phyloP scores from a whole-genome alignment of 2,329 filamentous ascomycete species.

The Dactylella cylindrospora region DNA sequence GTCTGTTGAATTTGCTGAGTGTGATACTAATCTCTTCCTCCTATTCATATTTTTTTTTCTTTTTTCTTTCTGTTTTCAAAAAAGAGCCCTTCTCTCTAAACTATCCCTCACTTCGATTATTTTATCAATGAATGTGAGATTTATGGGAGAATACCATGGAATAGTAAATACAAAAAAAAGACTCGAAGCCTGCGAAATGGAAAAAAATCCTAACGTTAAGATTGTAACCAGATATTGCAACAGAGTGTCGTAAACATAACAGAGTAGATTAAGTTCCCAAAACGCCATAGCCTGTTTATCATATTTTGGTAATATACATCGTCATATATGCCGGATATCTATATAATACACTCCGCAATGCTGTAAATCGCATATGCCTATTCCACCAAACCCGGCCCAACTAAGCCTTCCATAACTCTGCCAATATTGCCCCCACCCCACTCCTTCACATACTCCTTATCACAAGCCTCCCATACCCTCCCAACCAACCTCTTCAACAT shows the following conservation, averaged over 20 bases:
- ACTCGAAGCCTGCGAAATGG: too few species aligned
- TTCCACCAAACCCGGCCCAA: neutral
- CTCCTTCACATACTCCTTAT: conserved; percentile 46
- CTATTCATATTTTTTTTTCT: neutral
- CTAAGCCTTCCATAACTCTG: conserved; percentile 16
- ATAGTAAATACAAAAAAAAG: neutral
- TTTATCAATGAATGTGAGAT: neutral
- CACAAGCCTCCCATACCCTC: conserved; percentile 47
- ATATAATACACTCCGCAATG: conserved; percentile 2
- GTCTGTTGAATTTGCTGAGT: too few species aligned
- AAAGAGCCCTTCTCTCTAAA: neutral
- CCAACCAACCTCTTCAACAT: conserved; percentile 46
- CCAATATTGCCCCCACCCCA: conserved; percentile 47
- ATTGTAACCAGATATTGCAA: too few species aligned
- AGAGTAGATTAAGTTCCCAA: neutral
- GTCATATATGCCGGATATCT: neutral
- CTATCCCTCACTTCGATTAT: neutral
- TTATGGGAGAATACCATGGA: neutral
- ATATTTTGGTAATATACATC: neutral
- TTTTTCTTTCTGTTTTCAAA: neutral
- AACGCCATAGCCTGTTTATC: neutral
- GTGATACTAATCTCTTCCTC: neutral
- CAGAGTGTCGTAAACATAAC: too few species aligned
- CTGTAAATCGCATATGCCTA: neutral
- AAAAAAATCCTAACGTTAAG: too few species aligned